phyloP scores from a whole-genome alignment of 2,329 filamentous ascomycete species.

The Ceratocystis albifundus region DNA sequence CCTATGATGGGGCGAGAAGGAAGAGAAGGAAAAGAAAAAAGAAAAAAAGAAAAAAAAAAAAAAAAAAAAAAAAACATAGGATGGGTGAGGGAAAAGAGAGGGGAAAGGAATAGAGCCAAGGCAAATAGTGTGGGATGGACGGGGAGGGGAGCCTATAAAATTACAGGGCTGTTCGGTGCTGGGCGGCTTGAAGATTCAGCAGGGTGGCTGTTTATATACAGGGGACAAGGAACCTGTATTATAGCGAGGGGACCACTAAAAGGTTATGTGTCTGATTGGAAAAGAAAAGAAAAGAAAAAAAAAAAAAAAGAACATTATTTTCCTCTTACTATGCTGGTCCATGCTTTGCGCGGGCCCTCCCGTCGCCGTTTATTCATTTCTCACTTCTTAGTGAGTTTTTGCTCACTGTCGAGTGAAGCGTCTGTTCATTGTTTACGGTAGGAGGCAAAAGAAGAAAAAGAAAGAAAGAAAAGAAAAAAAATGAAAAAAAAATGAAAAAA shows the following conservation, averaged over 20 bases:
- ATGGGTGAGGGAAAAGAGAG: neutral
- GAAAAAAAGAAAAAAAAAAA: neutral
- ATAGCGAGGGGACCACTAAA: neutral
- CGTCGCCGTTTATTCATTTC: neutral
- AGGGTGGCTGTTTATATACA: neutral
- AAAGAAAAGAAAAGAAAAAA: no score
- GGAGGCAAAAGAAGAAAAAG: no score
- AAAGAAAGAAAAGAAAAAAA: no score
- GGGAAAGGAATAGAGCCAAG: neutral
- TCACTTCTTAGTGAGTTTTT: neutral
- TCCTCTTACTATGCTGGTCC: neutral
- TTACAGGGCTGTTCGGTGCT: neutral
- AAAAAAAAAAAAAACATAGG: neutral
- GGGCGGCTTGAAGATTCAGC: neutral
- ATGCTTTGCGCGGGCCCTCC: slow-evolving; percentile 7
- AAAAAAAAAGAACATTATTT: neutral
- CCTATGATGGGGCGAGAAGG: neutral
- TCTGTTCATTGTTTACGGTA: no score
- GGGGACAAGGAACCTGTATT: neutral
- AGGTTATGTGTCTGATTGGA: no score
- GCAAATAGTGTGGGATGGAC: neutral
- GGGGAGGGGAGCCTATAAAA: neutral
- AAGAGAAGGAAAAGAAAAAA: neutral
- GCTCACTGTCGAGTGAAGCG: neutral
- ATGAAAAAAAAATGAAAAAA: no score